Base-by-base conservation (phyloP, 306 rosid species). In the Quercus variabilis region DNA sequence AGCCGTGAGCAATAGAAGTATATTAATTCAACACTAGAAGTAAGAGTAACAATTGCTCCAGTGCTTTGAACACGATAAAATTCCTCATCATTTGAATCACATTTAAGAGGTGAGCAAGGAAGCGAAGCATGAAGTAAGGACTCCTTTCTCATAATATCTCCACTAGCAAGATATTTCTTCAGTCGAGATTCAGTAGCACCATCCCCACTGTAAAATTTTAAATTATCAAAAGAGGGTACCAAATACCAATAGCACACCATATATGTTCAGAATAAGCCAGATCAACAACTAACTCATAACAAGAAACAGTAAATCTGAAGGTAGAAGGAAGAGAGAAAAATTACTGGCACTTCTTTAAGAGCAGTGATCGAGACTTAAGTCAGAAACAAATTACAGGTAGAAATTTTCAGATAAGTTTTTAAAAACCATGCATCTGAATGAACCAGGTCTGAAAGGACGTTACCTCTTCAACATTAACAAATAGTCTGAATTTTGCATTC, bases 1-100 rank as follows among this genome's bases (percentile, higher is more conserved):
- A 94, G 97, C 79, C 91, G 82, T 76, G 99, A 91, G 82, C 97
- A 94, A 76, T 92, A 94, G 52, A 94, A 86, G 83, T 92, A 55
- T 71, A 94, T 25, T 77, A 94, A 83, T 35, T 55, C 7, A 83
- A 94, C 81, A 86, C 97, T 87, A 58, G 95, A 94, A 69, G 87
- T 83, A 58, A 91, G 90, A 73, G 90, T 91, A 69, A 75, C 92
- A 69, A 78, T 55, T 11, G 97, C 97, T 71, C 83, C 89, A 5
- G 99, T 94, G 83, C 93, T 91, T 85, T 90, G 89, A 76, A 94
- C 95, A 2, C 75, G 15, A 74, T 91, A 94, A 69, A 78, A 76
- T 83, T 79, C 89, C 41, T 82, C 87, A 0, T 81, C 71, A 30
- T 64, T 33, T 59, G 57, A 74, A 85, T 89, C 89, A 60, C 73